Conservation (phyloP, 768 basidiomycete species). For the Chlorophyllum brunneum region DNA sequence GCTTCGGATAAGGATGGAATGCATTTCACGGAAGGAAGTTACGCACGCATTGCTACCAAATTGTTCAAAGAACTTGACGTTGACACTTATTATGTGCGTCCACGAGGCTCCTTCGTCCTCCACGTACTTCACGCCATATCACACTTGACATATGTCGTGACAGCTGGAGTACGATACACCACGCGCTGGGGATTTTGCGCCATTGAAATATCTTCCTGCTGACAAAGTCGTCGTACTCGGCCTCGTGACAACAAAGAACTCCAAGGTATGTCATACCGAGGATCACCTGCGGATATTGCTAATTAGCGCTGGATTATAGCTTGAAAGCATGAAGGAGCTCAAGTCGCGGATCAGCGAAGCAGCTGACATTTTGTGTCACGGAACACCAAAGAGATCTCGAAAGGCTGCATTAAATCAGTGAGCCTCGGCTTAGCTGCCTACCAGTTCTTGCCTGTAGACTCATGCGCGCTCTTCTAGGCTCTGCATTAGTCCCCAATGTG, state of each 20-base stretch:
- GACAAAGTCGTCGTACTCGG: conserved; percentile 46
- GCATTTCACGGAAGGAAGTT: conserved; percentile 60
- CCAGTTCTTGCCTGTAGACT: conserved; percentile 9
- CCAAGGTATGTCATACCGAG: conserved; percentile 29
- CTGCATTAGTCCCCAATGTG: conserved; percentile 60
- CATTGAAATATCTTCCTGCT: conserved; percentile 48
- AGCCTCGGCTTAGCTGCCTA: conserved; percentile 16
- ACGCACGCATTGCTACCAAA: conserved; percentile 49
- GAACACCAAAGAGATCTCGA: conserved; percentile 38
- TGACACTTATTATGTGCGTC: conserved; percentile 46
- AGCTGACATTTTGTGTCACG: conserved; percentile 42
- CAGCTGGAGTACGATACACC: conserved; percentile 66
- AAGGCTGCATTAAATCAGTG: conserved; percentile 52
- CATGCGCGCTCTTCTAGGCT: conserved; percentile 28
- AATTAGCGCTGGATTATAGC: conserved; percentile 24
- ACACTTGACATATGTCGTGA: conserved; percentile 12
- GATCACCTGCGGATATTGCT: neutral
- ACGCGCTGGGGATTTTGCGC: conserved; percentile 55
- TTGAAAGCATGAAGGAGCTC: conserved; percentile 48
- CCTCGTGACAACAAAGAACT: conserved; percentile 44
- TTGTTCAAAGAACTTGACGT: conserved; percentile 58
- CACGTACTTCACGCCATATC: conserved; percentile 4
- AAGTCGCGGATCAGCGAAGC: conserved; percentile 51
- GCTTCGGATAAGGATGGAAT: conserved; percentile 29
- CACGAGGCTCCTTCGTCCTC: neutral